Evolutionary conservation across 2,329 filamentous ascomycete genomes (phyloP).

Genomic region (Akanthomyces muscarius): DNA sequence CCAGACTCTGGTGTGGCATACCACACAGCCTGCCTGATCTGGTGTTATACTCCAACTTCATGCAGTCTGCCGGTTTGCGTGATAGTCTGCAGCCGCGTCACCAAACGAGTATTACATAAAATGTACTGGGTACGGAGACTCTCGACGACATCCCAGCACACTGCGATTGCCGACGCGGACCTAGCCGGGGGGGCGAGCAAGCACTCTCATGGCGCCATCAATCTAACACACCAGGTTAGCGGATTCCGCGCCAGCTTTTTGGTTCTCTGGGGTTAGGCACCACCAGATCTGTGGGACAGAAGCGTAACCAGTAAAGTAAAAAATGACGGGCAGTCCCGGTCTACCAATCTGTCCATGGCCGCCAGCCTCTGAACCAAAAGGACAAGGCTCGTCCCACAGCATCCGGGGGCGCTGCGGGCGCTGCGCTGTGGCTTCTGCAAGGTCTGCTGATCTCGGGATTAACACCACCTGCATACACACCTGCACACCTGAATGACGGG

Average conservation of each 20-base stretch:
- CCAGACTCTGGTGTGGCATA: not conserved
- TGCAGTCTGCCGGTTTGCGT: slow-evolving; percentile 1
- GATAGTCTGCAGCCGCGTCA: not conserved
- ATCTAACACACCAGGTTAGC: not conserved
- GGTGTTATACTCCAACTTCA: not conserved
- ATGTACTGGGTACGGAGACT: not conserved
- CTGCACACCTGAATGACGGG: slow-evolving; percentile 2
- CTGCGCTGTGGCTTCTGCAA: slow-evolving; percentile 16
- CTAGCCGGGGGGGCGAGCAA: not conserved
- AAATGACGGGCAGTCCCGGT: not conserved
- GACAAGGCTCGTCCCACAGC: not conserved
- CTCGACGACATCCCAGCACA: not conserved
- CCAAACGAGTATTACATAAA: not conserved
- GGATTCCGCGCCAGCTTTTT: not conserved
- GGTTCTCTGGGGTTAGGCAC: not conserved
- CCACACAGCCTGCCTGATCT: slow-evolving; percentile 11
- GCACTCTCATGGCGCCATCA: slow-evolving; percentile 9
- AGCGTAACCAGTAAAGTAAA: not conserved
- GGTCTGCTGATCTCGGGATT: slow-evolving; percentile 18
- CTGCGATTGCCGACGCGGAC: slow-evolving; percentile 11
- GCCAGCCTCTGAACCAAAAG: not conserved
- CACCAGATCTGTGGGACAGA: slow-evolving; percentile 15
- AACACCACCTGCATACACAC: slow-evolving; percentile 15
- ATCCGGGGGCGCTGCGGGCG: slow-evolving; percentile 7
- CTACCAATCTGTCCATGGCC: not conserved